Percentiles rank a stretch among this genome's conserved stretches.
Conservation (phyloP, 768 basidiomycete species). For the Auricularia heimuer region DNA sequence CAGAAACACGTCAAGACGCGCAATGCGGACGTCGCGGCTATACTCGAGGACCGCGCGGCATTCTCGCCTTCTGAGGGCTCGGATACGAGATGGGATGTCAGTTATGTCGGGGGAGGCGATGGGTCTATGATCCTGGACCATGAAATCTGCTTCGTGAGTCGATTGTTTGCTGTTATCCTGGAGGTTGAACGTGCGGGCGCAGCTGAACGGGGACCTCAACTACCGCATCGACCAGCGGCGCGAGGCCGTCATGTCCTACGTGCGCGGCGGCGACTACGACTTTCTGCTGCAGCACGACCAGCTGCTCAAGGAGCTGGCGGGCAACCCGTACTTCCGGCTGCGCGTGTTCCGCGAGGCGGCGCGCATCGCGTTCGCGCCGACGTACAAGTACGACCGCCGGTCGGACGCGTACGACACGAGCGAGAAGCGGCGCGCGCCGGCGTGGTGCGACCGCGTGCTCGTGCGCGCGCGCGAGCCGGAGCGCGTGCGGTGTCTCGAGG, state of each 20-base stretch:
- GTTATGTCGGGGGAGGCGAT: conserved; percentile 84
- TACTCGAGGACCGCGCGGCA: conserved; percentile 72
- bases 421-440: conserved; percentile 80
- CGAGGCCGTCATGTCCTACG: conserved; percentile 64
- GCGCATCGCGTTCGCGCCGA: conserved; percentile 73
- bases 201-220: conserved; percentile 93
- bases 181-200: neutral
- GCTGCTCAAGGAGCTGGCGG: conserved; percentile 77
- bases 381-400: conserved; percentile 88
- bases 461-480: conserved; percentile 48
- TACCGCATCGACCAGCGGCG: conserved; percentile 93
- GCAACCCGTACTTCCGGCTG: conserved; percentile 80
- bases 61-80: conserved; percentile 38
- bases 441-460: conserved; percentile 94
- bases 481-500: conserved; percentile 45
- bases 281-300: conserved; percentile 73
- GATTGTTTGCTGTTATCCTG: neutral
- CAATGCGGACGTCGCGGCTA: conserved; percentile 79
- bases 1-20: conserved; percentile 73
- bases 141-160: conserved; percentile 79
- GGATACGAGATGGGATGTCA: conserved; percentile 40
- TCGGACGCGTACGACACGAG: conserved; percentile 77
- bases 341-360: conserved; percentile 70
- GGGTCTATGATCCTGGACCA: conserved; percentile 91
- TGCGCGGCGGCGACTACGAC: conserved; percentile 56